Evolutionary conservation across 1,139 yeast species (phyloP), one percentile per base, ranked within the genome.

Genomic region (Diutina neorugosa): DNA sequence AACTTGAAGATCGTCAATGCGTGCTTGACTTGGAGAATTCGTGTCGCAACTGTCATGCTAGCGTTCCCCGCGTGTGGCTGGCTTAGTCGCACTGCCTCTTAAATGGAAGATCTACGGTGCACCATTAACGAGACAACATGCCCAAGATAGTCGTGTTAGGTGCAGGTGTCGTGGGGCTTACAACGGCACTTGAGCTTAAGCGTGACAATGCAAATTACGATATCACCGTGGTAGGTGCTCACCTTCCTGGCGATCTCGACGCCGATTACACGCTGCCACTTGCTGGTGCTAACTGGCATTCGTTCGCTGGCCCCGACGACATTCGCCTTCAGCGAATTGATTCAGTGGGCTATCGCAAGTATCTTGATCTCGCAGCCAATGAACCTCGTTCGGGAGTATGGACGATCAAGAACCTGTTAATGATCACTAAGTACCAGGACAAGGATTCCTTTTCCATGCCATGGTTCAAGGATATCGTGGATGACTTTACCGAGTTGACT

Each of bases 311-410:
- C 3, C 23, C 16, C 3, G 49, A 53, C 7, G 57, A 58, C 48
- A 25, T 19, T 16, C 11, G 21, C 9, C 48, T 53, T n/a, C 60
- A 68, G 63, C 52, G 56, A 6, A 58, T 62, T 44, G 85, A 80
- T 58, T 60, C 60, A 18, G 62, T 67, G 7, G 76, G 74, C 0
- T 80, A 79, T 58, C 56, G 57, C 16, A 68, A 66, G 57, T 69
- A 79, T 44, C 57, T 67, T 54, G 64, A 69, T 1, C 64, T 80
- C 51, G 48, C 48, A 6, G 76, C 79, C 0, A 61, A 63, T 8
- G 76, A 68, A 20, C 78, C 80, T 0, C 63, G 64, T 25, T 63
- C 79, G 1, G 84, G 84, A 1, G 68, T 80, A 19, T 70, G 77
- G 66, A 57, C 59, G 19, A 65, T 66, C 44, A 58, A 62, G 14